These are phyloP conservation scores for Viola pubescens DNA, from an alignment of 441 rosid genomes.

Conservation along the genomic window DNA sequence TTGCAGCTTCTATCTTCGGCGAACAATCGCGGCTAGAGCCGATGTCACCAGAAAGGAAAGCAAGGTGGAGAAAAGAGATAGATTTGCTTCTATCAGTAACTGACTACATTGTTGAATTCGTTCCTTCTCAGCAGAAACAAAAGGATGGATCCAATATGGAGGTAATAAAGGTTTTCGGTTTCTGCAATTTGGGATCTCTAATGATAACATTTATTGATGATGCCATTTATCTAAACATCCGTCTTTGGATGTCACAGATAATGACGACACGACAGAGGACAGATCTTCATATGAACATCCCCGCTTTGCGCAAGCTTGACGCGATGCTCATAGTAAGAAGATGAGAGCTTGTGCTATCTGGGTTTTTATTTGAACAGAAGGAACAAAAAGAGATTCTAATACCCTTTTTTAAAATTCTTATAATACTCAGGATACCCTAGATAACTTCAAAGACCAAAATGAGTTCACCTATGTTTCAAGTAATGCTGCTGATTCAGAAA, in stretches of 20 bases:
- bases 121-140: conserved; percentile 65
- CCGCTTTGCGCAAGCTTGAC: conserved; percentile 76
- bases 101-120: conserved; percentile 80
- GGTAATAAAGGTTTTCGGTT: conserved; percentile 31
- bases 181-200: not conserved
- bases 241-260: conserved; percentile 24
- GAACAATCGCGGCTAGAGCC: conserved; percentile 79
- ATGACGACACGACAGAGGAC: conserved; percentile 63
- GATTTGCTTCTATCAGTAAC: conserved; percentile 85
- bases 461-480: conserved; percentile 58
- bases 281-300: conserved; percentile 83
- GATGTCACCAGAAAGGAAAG: conserved; percentile 59
- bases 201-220: too few relatives aligned
- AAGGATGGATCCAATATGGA: conserved; percentile 76
- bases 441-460: conserved; percentile 51
- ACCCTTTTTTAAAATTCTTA: not conserved
- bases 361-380: not conserved
- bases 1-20: conserved; percentile 78
- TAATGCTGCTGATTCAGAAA: conserved; percentile 66
- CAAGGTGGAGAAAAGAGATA: conserved; percentile 77
- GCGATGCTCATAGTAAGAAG: conserved; percentile 70
- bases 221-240: not conserved
- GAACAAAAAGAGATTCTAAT: not conserved
- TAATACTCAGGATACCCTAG: conserved; percentile 54
- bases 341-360: not conserved